Evolutionary conservation across 2,329 filamentous ascomycete genomes (phyloP).

Genomic region (Claviceps sp.): DNA sequence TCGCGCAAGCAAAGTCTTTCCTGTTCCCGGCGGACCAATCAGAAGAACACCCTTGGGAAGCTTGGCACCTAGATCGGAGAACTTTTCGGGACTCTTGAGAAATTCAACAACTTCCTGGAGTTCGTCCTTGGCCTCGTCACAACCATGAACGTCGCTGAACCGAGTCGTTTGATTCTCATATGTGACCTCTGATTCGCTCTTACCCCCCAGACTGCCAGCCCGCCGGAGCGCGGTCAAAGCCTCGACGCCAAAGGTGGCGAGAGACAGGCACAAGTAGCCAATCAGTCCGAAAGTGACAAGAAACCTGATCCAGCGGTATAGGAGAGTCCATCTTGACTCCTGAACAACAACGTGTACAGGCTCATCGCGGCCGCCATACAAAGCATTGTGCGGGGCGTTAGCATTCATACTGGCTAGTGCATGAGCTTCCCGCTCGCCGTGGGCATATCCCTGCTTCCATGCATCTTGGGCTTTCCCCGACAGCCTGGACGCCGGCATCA

Average conservation of each 20-base stretch:
- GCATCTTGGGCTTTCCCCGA: slow-evolving; percentile 13
- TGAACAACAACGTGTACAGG: slow-evolving; percentile 96
- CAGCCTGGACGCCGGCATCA: slow-evolving; percentile 12
- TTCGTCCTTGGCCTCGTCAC: slow-evolving; percentile 96
- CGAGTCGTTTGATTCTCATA: slow-evolving; percentile 83
- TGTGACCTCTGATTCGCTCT: slow-evolving; percentile 71
- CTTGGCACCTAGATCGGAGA: slow-evolving; percentile 88
- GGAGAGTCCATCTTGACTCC: slow-evolving; percentile 62
- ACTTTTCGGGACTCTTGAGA: slow-evolving; percentile 81
- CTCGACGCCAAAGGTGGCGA: slow-evolving; percentile 74
- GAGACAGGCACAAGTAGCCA: slow-evolving; percentile 64
- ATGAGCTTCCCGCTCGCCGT: slow-evolving; percentile 17
- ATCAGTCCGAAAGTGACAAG: slow-evolving; percentile 63
- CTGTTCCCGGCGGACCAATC: slow-evolving; percentile 89
- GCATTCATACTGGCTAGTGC: slow-evolving; percentile 18
- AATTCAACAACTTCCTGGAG: slow-evolving; percentile 96
- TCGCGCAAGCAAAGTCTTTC: slow-evolving; percentile 89
- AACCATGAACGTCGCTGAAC: slow-evolving; percentile 91
- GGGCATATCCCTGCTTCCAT: slow-evolving; percentile 14
- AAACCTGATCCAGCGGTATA: slow-evolving; percentile 92
- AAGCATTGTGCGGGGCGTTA: slow-evolving; percentile 9
- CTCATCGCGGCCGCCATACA: slow-evolving; percentile 51
- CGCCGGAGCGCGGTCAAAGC: slow-evolving; percentile 67
- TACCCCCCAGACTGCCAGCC: slow-evolving; percentile 41
- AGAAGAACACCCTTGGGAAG: slow-evolving; percentile 92